Percentiles rank a stretch among this genome's conserved stretches.
These are phyloP conservation scores for Dictyostelium brefeldianum DNA, from an alignment of 78 protist genomes.

Conservation along the genomic window DNA sequence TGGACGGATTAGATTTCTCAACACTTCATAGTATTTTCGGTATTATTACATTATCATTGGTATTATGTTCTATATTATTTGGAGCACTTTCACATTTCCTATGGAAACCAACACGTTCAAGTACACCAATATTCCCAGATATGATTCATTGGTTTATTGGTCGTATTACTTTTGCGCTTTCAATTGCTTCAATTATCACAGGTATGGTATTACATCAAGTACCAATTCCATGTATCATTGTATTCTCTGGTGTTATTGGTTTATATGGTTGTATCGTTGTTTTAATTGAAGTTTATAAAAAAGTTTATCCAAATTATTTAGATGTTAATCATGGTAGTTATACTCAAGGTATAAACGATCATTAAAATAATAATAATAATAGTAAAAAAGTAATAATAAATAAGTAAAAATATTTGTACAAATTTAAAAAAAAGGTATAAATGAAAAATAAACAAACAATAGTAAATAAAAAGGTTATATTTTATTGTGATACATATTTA, in stretches of 20 bases:
- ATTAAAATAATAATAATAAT: too few species aligned
- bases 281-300: conserved; percentile 42
- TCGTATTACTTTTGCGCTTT: conserved; percentile 11
- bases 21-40: conserved; percentile 63
- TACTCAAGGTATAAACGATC: not conserved
- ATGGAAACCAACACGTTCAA: conserved; percentile 60
- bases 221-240: conserved; percentile 33
- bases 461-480: too few species aligned
- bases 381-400: too few species aligned
- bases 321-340: not conserved
- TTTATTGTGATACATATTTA: too few species aligned
- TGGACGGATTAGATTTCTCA: conserved; percentile 46
- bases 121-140: conserved; percentile 75
- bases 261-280: conserved; percentile 1
- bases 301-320: conserved; percentile 16
- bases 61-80: conserved; percentile 12
- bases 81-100: conserved; percentile 49
- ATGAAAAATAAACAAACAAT: too few species aligned
- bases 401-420: too few species aligned
- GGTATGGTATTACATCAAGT: conserved; percentile 68
- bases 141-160: conserved; percentile 60
- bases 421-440: too few species aligned
- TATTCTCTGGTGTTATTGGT: conserved; percentile 47
- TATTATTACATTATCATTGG: conserved; percentile 13
- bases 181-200: conserved; percentile 52